Conservation (phyloP, 768 basidiomycete genomes). For the Pulveroboletus frians region DNA sequence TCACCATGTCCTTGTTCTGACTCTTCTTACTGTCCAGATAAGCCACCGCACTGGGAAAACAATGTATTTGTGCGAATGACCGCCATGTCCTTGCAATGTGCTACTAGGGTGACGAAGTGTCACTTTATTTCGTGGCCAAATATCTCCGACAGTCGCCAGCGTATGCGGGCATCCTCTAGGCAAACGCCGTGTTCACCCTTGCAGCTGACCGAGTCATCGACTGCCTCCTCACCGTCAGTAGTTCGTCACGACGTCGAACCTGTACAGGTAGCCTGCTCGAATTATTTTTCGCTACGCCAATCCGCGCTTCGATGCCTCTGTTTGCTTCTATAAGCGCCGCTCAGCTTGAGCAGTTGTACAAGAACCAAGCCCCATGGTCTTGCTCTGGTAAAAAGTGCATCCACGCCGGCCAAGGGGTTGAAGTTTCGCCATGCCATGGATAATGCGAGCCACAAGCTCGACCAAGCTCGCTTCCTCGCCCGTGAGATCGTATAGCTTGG, state of each 20-base stretch:
- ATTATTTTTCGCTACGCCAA: constrained; percentile 76
- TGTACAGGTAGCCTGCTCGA: constrained; percentile 71
- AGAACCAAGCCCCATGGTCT: constrained; percentile 85
- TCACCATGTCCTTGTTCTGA: constrained; percentile 60
- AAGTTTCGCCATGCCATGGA: constrained; percentile 85
- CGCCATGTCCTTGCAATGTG: constrained; percentile 59
- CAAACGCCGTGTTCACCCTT: constrained; percentile 88
- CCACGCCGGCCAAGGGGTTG: constrained; percentile 68
- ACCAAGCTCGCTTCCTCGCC: constrained; percentile 82
- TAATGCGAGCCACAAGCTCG: constrained; percentile 82
- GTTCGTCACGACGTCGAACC: constrained; percentile 76
- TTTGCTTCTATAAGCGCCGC: constrained; percentile 76
- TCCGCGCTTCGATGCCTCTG: constrained; percentile 81
- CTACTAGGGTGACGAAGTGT: background rate
- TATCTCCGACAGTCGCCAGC: constrained; percentile 80
- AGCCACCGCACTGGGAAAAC: constrained; percentile 83
- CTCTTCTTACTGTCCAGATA: constrained; percentile 78
- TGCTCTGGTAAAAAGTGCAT: constrained; percentile 77
- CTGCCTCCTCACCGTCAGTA: constrained; percentile 74
- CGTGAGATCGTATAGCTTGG: constrained; percentile 75
- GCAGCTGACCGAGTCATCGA: constrained; percentile 79
- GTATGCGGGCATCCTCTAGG: constrained; percentile 69
- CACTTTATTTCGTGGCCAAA: constrained; percentile 57
- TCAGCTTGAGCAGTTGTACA: constrained; percentile 78
- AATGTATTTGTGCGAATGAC: constrained; percentile 79